Evolutionary conservation across 1,284 basidiomycete species (phyloP), one percentile per base, ranked within the genome.

Genomic region (Puccinia polysora): DNA sequence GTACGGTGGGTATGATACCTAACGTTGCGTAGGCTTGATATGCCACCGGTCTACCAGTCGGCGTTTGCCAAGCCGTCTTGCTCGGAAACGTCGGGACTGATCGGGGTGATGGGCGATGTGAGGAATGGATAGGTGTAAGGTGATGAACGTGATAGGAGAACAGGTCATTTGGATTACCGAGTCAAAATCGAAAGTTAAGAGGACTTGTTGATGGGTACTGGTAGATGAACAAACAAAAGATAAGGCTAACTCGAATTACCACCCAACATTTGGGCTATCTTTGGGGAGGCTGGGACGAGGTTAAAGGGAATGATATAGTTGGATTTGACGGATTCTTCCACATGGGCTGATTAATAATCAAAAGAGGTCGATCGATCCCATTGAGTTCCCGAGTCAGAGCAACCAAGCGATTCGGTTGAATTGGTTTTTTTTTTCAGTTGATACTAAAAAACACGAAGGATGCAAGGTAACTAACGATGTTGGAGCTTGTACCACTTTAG

Each of bases 251-350:
- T 68, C 15, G 36, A 40, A 43, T 56, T 55, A 2, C 65, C 65
- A 28, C 65, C 65, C 5, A 68, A 38, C 23, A 56, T 45, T 32
- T 68, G 53, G 28, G 36, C 25, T 1, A 68, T 68, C 18, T 68
- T 45, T 25, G 36, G 40, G 36, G 6, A 20, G 18, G 65, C 65
- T 15, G 65, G 55, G n/a, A 56, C 53, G 25, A 68, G 38, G 6
- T 56, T 58, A 23, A 68, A 38, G n/a, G 65, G 65, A 10, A 68
- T 53, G 40, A 56, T 53, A 34, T 68, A 68, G 34, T 58, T 68
- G n/a, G 65, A 40, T 30, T 68, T 68, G 36, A 20, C 30, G 7
- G 65, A 58, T 45, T 68, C 53, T 68, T 47, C 52, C n/a, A 68
- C 20, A 36, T 58, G 38, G 32, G 65, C 65, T 68, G 20, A 25